Evolutionary conservation across 2,329 filamentous ascomycete genomes (phyloP).

Genomic region (Catunica adiposa): DNA sequence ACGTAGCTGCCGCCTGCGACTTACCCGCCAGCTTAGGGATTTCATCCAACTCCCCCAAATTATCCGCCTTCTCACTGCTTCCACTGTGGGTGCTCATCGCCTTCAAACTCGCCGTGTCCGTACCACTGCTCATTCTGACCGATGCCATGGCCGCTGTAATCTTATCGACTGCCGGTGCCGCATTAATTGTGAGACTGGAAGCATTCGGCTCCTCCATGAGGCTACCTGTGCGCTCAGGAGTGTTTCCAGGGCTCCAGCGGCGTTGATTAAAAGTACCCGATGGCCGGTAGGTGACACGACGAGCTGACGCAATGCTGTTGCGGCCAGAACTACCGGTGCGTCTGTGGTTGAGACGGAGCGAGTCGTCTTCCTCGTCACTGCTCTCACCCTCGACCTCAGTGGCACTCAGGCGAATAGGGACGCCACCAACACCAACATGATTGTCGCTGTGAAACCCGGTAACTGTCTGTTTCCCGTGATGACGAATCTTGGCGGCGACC

Average conservation of each 20-base stretch:
- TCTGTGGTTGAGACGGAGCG: constrained; percentile 40
- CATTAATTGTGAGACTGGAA: not conserved
- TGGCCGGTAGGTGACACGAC: constrained; percentile 33
- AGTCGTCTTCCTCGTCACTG: constrained; percentile 54
- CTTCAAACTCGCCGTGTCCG: constrained; percentile 30
- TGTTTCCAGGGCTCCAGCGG: constrained; percentile 37
- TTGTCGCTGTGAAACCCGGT: constrained; percentile 65
- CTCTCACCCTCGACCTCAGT: constrained; percentile 85
- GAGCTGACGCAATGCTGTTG: constrained; percentile 45
- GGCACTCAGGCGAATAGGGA: constrained; percentile 84
- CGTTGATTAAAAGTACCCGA: constrained; percentile 31
- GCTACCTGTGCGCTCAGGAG: constrained; percentile 38
- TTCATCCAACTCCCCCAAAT: constrained; percentile 36
- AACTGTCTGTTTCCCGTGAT: constrained; percentile 65
- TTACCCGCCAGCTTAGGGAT: constrained; percentile 39
- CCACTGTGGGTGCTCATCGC: constrained; percentile 37
- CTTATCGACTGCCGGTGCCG: constrained; percentile 4
- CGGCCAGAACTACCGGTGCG: constrained; percentile 60
- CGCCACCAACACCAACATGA: constrained; percentile 57
- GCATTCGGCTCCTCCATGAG: constrained; percentile 24
- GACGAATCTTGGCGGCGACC: constrained; percentile 73
- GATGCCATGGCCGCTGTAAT: constrained; percentile 10
- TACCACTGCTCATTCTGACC: constrained; percentile 17
- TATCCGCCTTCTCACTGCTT: constrained; percentile 46
- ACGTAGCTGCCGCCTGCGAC: constrained; percentile 37